Base-by-base conservation (phyloP, 176 grass and related monocot species). In the Microstegium vimineum region DNA sequence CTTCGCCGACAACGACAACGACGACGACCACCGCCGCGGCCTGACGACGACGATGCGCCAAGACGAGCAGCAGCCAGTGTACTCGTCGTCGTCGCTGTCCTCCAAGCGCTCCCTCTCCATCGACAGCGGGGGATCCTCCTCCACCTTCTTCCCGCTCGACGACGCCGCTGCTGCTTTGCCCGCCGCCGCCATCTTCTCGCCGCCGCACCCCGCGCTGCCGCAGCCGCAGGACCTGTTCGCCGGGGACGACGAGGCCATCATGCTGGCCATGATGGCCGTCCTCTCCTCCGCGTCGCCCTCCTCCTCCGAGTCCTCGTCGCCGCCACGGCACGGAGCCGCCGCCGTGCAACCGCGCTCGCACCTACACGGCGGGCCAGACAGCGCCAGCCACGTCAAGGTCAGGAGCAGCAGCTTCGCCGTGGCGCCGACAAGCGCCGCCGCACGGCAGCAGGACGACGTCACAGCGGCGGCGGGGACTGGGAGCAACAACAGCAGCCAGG, bases 251-350 rank as follows among this genome's bases (percentile, higher is more conserved):
- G 84, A 47, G 40, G 93, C 73, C 3, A 87, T 99, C 73, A 85
- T 85, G 77, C 79, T 71, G 35, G 96, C 96, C 7, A 99, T 99
- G 96, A 86, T n/a, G 86, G 87, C 85, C 17, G 87, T n/a, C 71
- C 82, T 99, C 70, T 93, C 93, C 41, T 93, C 93, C 27, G n/a
- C 91, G 2, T 87, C 90, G n/a, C 90, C 90, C 3, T 82, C 90
- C 60, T 89, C 92, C 26, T 94, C 93, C 8, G 81, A 89, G 30
- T 84, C 82, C 38, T 86, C 68, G 13, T 82, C 79, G 67, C 74
- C 79, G 31, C 31, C 69, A n/a, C n/a, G n/a, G 28, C 64, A 74
- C 4, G 4, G 40, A 54, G 4, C n/a, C n/a, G 37, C 71, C 27
- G 71, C 65, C n/a, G 28, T 37, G 82, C 46, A 52, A 1, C 62